Evolutionary conservation across 306 rosid genomes (phyloP).

Genomic region (Glycyrrhiza uralensis): DNA sequence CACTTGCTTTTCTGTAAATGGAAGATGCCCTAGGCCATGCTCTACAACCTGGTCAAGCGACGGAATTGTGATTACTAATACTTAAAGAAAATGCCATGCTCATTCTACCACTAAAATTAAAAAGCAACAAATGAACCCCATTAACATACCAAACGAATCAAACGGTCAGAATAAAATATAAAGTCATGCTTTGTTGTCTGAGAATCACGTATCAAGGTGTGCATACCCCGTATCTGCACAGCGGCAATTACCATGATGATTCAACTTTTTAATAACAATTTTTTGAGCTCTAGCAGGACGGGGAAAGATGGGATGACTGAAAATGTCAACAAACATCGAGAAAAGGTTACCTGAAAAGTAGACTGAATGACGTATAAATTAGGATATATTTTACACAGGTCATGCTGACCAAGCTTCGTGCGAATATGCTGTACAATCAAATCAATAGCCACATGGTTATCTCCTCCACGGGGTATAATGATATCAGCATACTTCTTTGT

Average conservation of each 20-base stretch:
- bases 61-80: constrained; percentile 19
- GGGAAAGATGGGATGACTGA: not conserved
- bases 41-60: constrained; percentile 84
- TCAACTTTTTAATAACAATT: not conserved
- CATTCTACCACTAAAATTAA: constrained; percentile 19
- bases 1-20: constrained; percentile 96
- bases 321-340: not conserved
- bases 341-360: constrained; percentile 83
- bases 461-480: constrained; percentile 98
- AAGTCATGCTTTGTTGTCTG: constrained; percentile 93
- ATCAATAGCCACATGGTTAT: constrained; percentile 96
- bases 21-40: constrained; percentile 96
- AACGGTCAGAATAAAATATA: constrained; percentile 88
- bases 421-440: constrained; percentile 96
- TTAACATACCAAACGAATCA: constrained; percentile 87
- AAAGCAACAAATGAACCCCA: constrained; percentile 25
- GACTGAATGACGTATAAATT: constrained; percentile 88
- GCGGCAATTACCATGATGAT: not conserved
- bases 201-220: constrained; percentile 90
- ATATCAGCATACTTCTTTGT: constrained; percentile 99
- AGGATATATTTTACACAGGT: constrained; percentile 96
- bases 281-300: constrained; percentile 15
- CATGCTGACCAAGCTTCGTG: constrained; percentile 98
- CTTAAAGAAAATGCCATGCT: constrained; percentile 10
- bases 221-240: constrained; percentile 96